These are phyloP conservation scores for Zygoascus flipseniorum DNA, from an alignment of 805 yeast species.

Conservation along the genomic window DNA sequence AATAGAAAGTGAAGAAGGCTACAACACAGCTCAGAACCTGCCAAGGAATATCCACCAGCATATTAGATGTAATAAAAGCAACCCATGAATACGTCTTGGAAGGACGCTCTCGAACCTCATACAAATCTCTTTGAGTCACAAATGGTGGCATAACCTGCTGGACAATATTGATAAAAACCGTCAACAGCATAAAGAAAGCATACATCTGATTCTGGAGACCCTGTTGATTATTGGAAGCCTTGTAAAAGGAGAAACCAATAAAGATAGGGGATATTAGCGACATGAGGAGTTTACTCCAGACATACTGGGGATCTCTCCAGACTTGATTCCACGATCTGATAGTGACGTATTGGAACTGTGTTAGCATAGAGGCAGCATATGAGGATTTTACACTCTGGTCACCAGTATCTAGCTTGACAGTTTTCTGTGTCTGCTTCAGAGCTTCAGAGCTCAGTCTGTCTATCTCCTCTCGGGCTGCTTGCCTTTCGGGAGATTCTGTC, in stretches of 20 bases:
- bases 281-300: conserved; percentile 50
- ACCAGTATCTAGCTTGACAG: conserved; percentile 16
- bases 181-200: conserved; percentile 50
- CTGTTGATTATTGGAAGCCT: conserved; percentile 41
- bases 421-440: conserved; percentile 11
- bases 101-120: conserved; percentile 61
- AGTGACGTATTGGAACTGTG: conserved; percentile 37
- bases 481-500: conserved; percentile 40
- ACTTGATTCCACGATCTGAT: conserved; percentile 37
- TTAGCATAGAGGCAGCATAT: conserved; percentile 41
- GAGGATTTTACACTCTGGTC: conserved; percentile 18
- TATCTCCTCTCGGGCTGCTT: conserved; percentile 28
- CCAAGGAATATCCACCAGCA: conserved; percentile 54
- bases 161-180: conserved; percentile 47
- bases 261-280: conserved; percentile 47
- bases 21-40: conserved; percentile 41
- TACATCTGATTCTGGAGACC: conserved; percentile 57
- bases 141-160: conserved; percentile 59
- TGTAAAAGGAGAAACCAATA: conserved; percentile 65
- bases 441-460: conserved; percentile 27
- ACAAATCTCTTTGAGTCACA: conserved; percentile 49
- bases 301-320: conserved; percentile 56
- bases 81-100: conserved; percentile 73
- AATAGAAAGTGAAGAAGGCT: conserved; percentile 46
- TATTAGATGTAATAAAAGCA: conserved; percentile 44